Evolutionary conservation across 768 basidiomycete species (phyloP).

Genomic region (Dictyophora rubrovolvata): DNA sequence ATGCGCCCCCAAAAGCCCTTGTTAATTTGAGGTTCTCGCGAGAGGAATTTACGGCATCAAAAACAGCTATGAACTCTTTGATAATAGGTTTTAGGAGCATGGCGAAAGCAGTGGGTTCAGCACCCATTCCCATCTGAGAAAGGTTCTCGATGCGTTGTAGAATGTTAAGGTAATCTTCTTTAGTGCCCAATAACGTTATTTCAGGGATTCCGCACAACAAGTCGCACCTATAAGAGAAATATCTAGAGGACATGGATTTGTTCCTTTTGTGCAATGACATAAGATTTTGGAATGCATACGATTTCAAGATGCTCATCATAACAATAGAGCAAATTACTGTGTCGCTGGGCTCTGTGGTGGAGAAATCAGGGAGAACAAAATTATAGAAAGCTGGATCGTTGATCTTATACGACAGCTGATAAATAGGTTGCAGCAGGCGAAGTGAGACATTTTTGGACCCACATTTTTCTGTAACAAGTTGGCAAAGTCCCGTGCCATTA

Average conservation of each 20-base stretch:
- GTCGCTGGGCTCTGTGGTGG: constrained; percentile 35
- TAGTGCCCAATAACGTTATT: constrained; percentile 34
- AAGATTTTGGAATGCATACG: too few species aligned
- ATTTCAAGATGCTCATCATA: constrained; percentile 33
- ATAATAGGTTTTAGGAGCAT: constrained; percentile 32
- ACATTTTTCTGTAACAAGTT: constrained; percentile 1
- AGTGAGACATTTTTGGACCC: too few species aligned
- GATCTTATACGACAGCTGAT: constrained; percentile 2
- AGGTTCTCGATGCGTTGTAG: constrained; percentile 29
- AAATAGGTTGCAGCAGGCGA: background rate
- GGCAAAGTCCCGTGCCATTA: constrained; percentile 16
- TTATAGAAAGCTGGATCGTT: constrained; percentile 20
- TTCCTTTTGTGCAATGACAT: background rate
- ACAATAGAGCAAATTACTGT: constrained; percentile 27
- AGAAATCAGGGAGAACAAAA: constrained; percentile 35
- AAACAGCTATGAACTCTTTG: constrained; percentile 19
- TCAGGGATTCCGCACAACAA: constrained; percentile 32
- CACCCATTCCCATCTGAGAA: constrained; percentile 22
- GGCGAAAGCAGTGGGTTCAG: constrained; percentile 26
- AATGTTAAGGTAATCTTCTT: constrained; percentile 29
- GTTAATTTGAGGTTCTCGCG: constrained; percentile 4
- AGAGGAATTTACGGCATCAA: constrained; percentile 14
- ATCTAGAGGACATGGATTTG: constrained; percentile 11
- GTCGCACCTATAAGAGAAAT: constrained; percentile 26
- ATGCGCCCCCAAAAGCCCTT: constrained; percentile 14